Percentiles rank a stretch among this genome's conserved stretches.
Evolutionary conservation across 768 basidiomycete genomes (phyloP).

Genomic region (Amyloporia xantha): DNA sequence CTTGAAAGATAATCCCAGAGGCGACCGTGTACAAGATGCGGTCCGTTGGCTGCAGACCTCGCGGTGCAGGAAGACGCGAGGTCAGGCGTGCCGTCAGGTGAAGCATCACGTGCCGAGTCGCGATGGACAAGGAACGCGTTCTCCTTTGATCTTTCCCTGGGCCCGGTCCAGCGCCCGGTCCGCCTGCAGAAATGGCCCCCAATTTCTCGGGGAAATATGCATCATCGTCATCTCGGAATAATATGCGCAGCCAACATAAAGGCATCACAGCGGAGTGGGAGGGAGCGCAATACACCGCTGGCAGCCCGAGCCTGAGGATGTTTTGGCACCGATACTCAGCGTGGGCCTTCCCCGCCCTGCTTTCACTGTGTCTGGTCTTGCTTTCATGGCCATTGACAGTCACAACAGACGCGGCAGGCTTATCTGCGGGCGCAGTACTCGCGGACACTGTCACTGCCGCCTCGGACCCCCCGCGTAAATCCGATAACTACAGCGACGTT

Average conservation of each 20-base stretch:
- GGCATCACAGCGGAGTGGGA: too few species aligned
- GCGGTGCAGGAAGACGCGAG: too few species aligned
- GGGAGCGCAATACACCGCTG: too few species aligned
- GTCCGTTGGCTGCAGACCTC: too few species aligned
- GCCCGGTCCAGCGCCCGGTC: background rate
- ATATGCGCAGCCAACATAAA: too few species aligned
- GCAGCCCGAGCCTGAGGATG: slow-evolving; percentile 1
- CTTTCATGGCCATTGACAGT: slow-evolving; percentile 10
- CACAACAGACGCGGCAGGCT: background rate
- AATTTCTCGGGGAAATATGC: background rate
- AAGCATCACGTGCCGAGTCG: too few species aligned
- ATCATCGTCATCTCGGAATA: background rate
- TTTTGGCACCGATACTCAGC: slow-evolving; percentile 4
- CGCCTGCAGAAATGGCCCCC: background rate
- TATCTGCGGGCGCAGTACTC: background rate
- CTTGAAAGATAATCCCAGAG: too few species aligned
- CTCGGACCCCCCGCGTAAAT: slow-evolving; percentile 20
- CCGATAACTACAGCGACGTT: slow-evolving; percentile 27
- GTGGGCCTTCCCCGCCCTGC: slow-evolving; percentile 13
- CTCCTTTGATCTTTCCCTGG: background rate
- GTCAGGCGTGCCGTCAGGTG: too few species aligned
- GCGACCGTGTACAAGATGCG: too few species aligned
- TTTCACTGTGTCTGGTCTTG: slow-evolving; percentile 10
- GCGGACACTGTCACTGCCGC: background rate
- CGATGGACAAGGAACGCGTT: too few species aligned